phyloP scores from a whole-genome alignment of 768 basidiomycete genomes.

The Nevesoporus exiguus region DNA sequence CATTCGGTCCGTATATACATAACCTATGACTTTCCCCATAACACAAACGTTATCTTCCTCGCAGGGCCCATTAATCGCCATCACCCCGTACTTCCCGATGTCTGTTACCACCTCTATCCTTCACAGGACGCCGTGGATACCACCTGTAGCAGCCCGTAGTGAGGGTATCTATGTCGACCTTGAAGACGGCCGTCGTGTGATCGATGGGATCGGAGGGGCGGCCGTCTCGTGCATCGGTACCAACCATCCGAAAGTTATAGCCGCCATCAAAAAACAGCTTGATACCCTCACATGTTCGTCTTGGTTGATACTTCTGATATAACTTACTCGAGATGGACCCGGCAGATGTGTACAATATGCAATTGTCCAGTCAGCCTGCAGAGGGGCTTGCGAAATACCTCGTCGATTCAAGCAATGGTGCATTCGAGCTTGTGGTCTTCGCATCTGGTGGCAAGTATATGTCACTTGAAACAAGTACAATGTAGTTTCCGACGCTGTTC shows the following conservation, averaged over 20 bases:
- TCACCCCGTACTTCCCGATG: constrained; percentile 10
- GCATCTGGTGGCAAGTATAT: constrained; percentile 64
- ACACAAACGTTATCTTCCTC: background rate
- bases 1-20: background rate
- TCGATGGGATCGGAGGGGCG: constrained; percentile 84
- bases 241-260: constrained; percentile 64
- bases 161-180: constrained; percentile 71
- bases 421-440: constrained; percentile 69
- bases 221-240: constrained; percentile 80
- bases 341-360: constrained; percentile 84
- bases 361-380: constrained; percentile 76
- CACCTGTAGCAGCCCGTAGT: constrained; percentile 62
- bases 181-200: constrained; percentile 61
- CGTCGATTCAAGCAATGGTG: constrained; percentile 64
- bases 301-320: background rate
- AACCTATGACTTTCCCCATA: background rate
- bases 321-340: background rate
- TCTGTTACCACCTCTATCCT: constrained; percentile 41
- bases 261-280: constrained; percentile 76
- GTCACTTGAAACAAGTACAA: background rate
- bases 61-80: too few species aligned
- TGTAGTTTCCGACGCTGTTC: background rate
- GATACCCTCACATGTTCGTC: constrained; percentile 72
- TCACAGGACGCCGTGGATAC: constrained; percentile 70
- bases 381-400: constrained; percentile 72